phyloP scores from a whole-genome alignment of 1,284 basidiomycete genomes.

The Athelia sp. region DNA sequence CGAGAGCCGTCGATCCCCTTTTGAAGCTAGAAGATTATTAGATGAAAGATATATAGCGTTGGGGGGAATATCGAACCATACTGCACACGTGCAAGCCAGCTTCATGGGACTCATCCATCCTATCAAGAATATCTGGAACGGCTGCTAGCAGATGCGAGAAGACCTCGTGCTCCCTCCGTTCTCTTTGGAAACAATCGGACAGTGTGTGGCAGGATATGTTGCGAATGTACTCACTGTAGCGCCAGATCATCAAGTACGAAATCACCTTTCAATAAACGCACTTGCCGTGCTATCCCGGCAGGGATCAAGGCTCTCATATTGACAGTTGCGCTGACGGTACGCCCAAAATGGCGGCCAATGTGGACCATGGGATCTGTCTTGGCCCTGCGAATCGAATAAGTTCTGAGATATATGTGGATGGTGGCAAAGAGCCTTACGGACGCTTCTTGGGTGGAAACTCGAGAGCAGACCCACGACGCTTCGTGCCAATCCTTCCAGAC shows the following conservation, averaged over 20 bases:
- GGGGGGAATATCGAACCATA: background rate
- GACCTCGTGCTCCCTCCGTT: background rate
- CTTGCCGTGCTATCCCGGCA: background rate
- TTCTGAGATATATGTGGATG: too few relatives aligned
- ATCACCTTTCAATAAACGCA: background rate
- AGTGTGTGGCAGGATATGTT: background rate
- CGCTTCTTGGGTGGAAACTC: too few relatives aligned
- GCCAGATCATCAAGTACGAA: background rate
- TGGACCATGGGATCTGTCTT: background rate
- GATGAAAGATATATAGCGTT: background rate
- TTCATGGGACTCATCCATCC: background rate
- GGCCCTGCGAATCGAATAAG: too few relatives aligned
- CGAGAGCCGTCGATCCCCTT: constrained; percentile 1
- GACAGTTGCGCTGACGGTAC: background rate
- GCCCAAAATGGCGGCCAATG: background rate
- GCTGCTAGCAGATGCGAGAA: background rate
- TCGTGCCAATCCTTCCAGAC: too few relatives aligned
- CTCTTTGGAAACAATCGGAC: background rate
- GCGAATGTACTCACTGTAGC: background rate
- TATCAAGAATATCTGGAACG: background rate
- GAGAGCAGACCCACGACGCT: too few relatives aligned
- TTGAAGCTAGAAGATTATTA: background rate
- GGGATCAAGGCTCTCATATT: background rate
- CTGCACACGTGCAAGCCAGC: background rate
- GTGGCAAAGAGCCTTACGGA: too few relatives aligned